These are phyloP conservation scores for Chlorella sorokiniana DNA, from an alignment of 139 green algal genomes.

Conservation along the genomic window DNA sequence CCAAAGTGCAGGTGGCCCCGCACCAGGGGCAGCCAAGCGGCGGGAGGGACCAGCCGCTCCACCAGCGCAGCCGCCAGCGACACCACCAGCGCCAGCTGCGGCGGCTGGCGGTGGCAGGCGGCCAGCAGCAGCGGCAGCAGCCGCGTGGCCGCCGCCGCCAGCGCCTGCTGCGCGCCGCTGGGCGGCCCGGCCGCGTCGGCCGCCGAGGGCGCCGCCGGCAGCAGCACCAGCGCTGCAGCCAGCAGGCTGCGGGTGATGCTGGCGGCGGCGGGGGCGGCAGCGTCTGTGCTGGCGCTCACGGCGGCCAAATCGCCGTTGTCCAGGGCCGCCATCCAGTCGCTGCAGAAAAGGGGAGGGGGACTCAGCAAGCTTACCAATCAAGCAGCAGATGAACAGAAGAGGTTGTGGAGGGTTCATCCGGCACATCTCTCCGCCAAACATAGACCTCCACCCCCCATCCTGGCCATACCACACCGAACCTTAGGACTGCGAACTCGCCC, in stretches of 20 bases:
- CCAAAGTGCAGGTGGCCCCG: conserved; percentile 23
- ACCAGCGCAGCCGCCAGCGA: conserved; percentile 16
- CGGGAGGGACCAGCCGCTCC: conserved; percentile 10
- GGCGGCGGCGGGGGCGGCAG: background rate
- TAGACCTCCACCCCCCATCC: too few relatives aligned
- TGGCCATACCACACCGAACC: too few relatives aligned
- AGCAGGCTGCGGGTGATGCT: conserved; percentile 26
- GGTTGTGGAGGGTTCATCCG: too few relatives aligned
- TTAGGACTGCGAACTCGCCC: background rate
- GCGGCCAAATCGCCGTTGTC: background rate
- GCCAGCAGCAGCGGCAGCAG: conserved; percentile 26
- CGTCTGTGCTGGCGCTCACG: conserved; percentile 5
- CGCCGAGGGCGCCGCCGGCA: conserved; percentile 17
- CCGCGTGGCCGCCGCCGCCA: conserved; percentile 7
- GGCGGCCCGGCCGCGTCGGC: background rate
- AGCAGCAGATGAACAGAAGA: background rate
- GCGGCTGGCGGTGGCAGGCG: conserved; percentile 25
- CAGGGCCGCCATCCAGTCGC: conserved; percentile 17
- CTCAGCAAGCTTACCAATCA: background rate
- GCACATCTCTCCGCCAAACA: too few relatives aligned
- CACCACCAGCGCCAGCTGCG: conserved; percentile 14
- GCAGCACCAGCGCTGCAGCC: conserved; percentile 21
- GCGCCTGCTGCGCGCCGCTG: background rate
- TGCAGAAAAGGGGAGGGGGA: background rate
- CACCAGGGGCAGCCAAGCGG: conserved; percentile 32